A percentile compares a stretch with the other conserved stretches of the same genome.
Conservation (phyloP, 2,329 filamentous ascomycete genomes). For the Dothistroma pini region DNA sequence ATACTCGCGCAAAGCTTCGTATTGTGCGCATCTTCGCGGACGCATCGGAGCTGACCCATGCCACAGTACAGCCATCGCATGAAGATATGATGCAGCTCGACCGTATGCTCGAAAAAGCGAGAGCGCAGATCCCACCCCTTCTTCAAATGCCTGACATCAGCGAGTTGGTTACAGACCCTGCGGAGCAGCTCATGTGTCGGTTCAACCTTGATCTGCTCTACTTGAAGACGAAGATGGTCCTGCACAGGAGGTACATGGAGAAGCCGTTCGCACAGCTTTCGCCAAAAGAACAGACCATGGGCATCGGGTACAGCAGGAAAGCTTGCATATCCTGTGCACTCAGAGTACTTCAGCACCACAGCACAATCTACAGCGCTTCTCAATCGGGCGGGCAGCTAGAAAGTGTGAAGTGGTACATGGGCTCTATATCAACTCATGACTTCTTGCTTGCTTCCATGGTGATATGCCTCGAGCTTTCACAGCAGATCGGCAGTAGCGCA, state of each 20-base stretch:
- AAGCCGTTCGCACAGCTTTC: constrained; percentile 28
- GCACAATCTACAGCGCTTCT: constrained; percentile 49
- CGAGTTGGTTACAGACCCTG: constrained; percentile 47
- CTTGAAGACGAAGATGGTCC: constrained; percentile 49
- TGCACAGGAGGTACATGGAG: constrained; percentile 54
- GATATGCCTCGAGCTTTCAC: constrained; percentile 44
- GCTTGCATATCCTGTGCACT: constrained; percentile 49
- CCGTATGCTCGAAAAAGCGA: constrained; percentile 35
- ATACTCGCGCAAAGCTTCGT: constrained; percentile 36
- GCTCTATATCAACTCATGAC: constrained; percentile 44
- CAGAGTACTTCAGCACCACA: constrained; percentile 48
- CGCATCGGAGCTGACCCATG: constrained; percentile 39
- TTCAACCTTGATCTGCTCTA: constrained; percentile 52
- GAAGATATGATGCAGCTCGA: constrained; percentile 40
- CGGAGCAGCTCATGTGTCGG: constrained; percentile 51
- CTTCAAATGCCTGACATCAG: constrained; percentile 39
- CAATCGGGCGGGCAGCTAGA: constrained; percentile 43
- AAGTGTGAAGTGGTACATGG: constrained; percentile 46
- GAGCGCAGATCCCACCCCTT: constrained; percentile 34
- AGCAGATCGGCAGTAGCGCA: constrained; percentile 26
- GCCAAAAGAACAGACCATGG: constrained; percentile 33
- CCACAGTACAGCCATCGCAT: constrained; percentile 35
- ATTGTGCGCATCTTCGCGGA: constrained; percentile 38
- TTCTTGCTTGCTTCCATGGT: constrained; percentile 50
- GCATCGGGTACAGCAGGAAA: constrained; percentile 34